A percentile compares a stretch with the other conserved stretches of the same genome.
These are phyloP conservation scores for Rhodosporidiobolus sp. DNA, from an alignment of 768 basidiomycete species.

Conservation along the genomic window DNA sequence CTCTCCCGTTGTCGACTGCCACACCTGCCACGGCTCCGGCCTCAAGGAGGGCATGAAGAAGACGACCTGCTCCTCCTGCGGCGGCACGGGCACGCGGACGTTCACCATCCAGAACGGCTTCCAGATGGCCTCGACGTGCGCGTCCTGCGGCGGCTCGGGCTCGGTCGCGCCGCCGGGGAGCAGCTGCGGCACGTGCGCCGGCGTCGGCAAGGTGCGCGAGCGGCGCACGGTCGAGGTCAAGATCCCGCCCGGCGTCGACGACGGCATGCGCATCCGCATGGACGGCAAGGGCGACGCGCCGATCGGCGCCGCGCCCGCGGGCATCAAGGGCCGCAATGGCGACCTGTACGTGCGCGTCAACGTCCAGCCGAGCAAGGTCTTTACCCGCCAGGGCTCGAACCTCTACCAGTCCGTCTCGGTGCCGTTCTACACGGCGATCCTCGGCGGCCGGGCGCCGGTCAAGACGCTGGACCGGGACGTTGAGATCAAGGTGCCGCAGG, in stretches of 20 bases:
- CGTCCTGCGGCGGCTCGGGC: slow-evolving; percentile 74
- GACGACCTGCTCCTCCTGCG: slow-evolving; percentile 71
- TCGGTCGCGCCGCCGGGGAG: slow-evolving; percentile 71
- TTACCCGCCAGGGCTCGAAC: slow-evolving; percentile 85
- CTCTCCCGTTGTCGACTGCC: slow-evolving; percentile 77
- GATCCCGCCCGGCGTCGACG: slow-evolving; percentile 87
- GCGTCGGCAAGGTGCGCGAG: slow-evolving; percentile 80
- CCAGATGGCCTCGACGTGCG: slow-evolving; percentile 92
- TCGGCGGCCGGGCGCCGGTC: slow-evolving; percentile 89
- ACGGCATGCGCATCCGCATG: slow-evolving; percentile 85
- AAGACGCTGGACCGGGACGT: slow-evolving; percentile 95
- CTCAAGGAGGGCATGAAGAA: slow-evolving; percentile 81
- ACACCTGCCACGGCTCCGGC: slow-evolving; percentile 78
- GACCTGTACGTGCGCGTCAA: slow-evolving; percentile 83
- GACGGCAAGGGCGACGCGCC: slow-evolving; percentile 80
- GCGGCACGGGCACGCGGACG: slow-evolving; percentile 80
- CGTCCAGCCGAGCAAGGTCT: slow-evolving; percentile 76
- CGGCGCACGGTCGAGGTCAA: slow-evolving; percentile 74
- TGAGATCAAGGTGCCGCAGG: slow-evolving; percentile 83
- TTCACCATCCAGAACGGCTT: slow-evolving; percentile 90
- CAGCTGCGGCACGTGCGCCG: slow-evolving; percentile 75
- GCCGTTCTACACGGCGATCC: slow-evolving; percentile 81
- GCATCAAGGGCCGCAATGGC: slow-evolving; percentile 64
- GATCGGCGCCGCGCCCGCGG: slow-evolving; percentile 55
- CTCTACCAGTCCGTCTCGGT: slow-evolving; percentile 85